Percentiles rank a stretch among this genome's conserved stretches.
Evolutionary conservation across 257 asterid species (phyloP).

Genomic region (Nyctanthes arbortristis): DNA sequence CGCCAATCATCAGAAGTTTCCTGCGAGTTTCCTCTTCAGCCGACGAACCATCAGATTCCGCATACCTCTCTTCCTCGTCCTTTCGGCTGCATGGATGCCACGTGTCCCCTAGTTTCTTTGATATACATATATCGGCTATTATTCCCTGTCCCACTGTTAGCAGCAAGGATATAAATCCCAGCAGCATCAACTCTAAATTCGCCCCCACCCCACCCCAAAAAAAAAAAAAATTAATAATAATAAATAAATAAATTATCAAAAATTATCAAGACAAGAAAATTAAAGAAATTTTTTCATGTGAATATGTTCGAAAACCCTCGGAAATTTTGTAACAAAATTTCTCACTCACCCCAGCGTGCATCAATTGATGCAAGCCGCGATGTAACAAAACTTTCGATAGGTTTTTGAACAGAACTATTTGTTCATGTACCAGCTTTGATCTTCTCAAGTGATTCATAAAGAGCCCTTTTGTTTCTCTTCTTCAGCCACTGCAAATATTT

Average conservation of each 20-base stretch:
- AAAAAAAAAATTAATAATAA: not conserved
- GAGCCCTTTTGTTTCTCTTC: conserved; percentile 63
- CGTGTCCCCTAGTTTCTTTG: conserved; percentile 46
- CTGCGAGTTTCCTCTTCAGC: conserved; percentile 45
- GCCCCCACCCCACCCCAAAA: not conserved
- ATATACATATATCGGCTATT: conserved; percentile 69
- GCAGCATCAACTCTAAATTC: conserved; percentile 76
- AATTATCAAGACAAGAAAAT: not conserved
- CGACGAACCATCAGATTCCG: not conserved
- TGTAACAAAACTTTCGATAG: too few species aligned
- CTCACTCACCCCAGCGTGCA: too few species aligned
- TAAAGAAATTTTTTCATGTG: not conserved
- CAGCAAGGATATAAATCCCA: conserved; percentile 88
- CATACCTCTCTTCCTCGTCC: conserved; percentile 29
- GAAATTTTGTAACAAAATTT: too few species aligned
- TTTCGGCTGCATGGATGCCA: conserved; percentile 86
- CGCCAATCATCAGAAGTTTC: conserved; percentile 43
- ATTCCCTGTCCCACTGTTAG: conserved; percentile 63
- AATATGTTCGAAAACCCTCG: too few species aligned
- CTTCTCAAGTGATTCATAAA: conserved; percentile 80
- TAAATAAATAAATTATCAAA: not conserved
- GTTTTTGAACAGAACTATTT: not conserved
- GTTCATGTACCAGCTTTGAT: conserved; percentile 62
- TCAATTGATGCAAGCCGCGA: too few species aligned
- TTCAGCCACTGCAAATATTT: conserved; percentile 64